Evolutionary conservation across 2,329 filamentous ascomycete species (phyloP).

Genomic region (Aspergillus nomiae): DNA sequence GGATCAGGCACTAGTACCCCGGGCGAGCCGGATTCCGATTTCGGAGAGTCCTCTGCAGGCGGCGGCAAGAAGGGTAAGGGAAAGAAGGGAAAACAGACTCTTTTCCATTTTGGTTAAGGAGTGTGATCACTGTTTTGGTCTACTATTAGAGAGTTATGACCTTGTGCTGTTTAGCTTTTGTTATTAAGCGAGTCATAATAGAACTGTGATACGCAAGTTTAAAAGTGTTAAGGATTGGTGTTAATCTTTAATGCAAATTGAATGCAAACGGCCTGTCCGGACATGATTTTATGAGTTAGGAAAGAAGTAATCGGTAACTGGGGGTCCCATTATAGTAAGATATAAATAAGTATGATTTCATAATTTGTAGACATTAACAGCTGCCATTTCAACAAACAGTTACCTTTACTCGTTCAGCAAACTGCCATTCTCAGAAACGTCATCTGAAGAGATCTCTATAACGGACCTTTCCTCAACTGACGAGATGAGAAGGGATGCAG

Average conservation of each 20-base stretch:
- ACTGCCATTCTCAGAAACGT: not conserved
- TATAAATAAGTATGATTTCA: not conserved
- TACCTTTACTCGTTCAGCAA: not conserved
- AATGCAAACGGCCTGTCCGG: not conserved
- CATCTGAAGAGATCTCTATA: not conserved
- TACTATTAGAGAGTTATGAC: not conserved
- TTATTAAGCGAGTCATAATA: conserved; percentile 2
- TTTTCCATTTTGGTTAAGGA: conserved; percentile 42
- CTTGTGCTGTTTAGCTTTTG: conserved; percentile 4
- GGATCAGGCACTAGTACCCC: conserved; percentile 27
- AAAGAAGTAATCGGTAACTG: not conserved
- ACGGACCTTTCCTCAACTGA: not conserved
- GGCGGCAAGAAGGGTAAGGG: conserved; percentile 41
- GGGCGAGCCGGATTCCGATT: conserved; percentile 22
- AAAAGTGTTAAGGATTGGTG: not conserved
- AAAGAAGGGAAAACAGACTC: conserved; percentile 45
- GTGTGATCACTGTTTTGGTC: not conserved
- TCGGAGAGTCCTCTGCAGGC: conserved; percentile 20
- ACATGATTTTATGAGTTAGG: not conserved
- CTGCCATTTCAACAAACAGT: not conserved
- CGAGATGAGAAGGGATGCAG: no score
- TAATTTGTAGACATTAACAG: not conserved
- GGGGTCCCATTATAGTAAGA: not conserved
- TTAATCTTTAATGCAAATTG: not conserved
- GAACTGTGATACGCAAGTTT: not conserved